Evolutionary conservation across 176 grass and related monocot genomes (phyloP).

Genomic region (Alopecurus myosuroides): DNA sequence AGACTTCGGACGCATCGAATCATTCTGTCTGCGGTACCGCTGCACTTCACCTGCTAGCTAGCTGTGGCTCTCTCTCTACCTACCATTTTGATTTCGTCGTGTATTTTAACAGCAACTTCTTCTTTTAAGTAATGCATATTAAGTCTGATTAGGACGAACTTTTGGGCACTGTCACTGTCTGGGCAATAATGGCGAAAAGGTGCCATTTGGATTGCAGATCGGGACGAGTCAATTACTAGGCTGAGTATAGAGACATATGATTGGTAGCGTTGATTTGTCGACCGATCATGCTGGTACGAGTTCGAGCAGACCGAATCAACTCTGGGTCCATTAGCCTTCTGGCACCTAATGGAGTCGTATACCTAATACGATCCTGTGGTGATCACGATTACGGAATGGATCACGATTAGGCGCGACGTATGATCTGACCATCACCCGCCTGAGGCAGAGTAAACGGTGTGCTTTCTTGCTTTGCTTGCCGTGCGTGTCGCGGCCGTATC

Average conservation of each 20-base stretch:
- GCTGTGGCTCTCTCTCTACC: not conserved
- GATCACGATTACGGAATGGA: not conserved
- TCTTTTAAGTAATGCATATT: not conserved
- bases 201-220: not conserved
- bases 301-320: not conserved
- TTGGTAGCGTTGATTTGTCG: not conserved
- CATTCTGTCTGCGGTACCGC: not conserved
- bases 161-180: not conserved
- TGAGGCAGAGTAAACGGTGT: not conserved
- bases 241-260: not conserved
- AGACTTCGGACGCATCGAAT: not conserved
- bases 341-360: not conserved
- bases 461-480: not conserved
- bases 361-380: not conserved
- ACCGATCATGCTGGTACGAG: not conserved
- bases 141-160: not conserved
- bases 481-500: not conserved
- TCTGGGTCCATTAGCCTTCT: not conserved
- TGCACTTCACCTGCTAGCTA: conserved; percentile 22
- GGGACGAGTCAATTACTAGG: not conserved
- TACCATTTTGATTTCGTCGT: not conserved
- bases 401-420: not conserved
- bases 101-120: not conserved
- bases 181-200: not conserved
- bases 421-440: not conserved